phyloP scores from a whole-genome alignment of 352 stramenopile genomes.

The Globisporangium cystogenes region DNA sequence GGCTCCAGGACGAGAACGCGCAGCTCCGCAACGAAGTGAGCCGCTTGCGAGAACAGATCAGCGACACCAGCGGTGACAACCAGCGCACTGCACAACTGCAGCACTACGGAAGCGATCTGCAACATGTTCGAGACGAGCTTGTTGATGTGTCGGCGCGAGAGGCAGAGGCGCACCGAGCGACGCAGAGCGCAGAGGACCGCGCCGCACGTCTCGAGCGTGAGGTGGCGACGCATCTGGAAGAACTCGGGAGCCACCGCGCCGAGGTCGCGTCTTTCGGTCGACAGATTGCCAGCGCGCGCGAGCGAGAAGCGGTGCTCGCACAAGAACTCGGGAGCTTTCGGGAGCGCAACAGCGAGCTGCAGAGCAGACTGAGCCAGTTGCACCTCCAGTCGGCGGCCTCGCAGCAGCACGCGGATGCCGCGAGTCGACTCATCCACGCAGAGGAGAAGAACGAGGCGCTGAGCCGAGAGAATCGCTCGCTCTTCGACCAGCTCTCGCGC shows the following conservation, averaged over 20 bases:
- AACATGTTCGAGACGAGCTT: slow-evolving; percentile 7
- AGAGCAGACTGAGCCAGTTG: slow-evolving; percentile 10
- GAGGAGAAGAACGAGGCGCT: slow-evolving; percentile 23
- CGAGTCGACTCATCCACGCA: slow-evolving; percentile 5
- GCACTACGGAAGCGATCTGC: slow-evolving; percentile 4
- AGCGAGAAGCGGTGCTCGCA: not conserved
- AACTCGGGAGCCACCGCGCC: not conserved
- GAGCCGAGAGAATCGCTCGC: slow-evolving; percentile 18
- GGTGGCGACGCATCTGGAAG: not conserved
- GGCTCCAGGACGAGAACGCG: slow-evolving; percentile 15
- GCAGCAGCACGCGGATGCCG: not conserved
- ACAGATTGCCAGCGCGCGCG: not conserved
- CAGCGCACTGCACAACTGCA: not conserved
- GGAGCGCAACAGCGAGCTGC: slow-evolving; percentile 11
- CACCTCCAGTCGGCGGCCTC: slow-evolving; percentile 6
- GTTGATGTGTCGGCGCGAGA: not conserved
- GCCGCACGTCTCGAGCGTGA: slow-evolving; percentile 6
- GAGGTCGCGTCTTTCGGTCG: slow-evolving; percentile 3
- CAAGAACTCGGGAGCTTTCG: slow-evolving; percentile 8
- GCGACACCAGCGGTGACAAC: not conserved
- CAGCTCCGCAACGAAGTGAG: slow-evolving; percentile 16
- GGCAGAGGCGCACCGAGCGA: not conserved
- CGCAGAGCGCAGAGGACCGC: not conserved
- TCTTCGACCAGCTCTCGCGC: slow-evolving; percentile 31
- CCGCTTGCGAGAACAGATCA: not conserved